A percentile compares a stretch with the other conserved stretches of the same genome.
These are phyloP conservation scores for Pseudogymnoascus sp. DNA, from an alignment of 2,329 filamentous ascomycete genomes.

Conservation along the genomic window DNA sequence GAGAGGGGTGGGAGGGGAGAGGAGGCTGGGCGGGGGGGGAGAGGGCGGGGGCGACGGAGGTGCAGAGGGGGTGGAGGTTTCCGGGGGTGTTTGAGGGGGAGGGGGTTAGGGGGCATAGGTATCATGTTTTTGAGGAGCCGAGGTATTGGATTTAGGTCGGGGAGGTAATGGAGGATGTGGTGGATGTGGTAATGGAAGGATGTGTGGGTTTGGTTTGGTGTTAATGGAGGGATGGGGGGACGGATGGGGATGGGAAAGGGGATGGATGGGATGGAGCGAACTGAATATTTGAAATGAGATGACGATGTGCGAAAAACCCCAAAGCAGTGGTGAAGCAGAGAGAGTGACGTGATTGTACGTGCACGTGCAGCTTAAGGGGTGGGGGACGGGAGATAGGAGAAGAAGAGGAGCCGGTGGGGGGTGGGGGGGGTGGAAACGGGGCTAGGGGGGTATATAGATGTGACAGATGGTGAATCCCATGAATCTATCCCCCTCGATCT, in stretches of 20 bases:
- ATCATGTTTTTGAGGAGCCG: constrained; percentile 93
- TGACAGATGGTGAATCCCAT: neutral
- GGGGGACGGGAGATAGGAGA: neutral
- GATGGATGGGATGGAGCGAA: neutral
- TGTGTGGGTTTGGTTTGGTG: neutral
- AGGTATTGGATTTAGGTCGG: constrained; percentile 46
- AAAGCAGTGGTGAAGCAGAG: neutral
- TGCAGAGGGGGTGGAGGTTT: constrained; percentile 73
- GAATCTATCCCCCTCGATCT: too few relatives aligned
- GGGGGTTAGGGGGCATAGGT: constrained; percentile 80
- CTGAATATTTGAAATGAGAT: neutral
- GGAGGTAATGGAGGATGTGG: neutral
- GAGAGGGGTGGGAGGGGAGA: constrained; percentile 32
- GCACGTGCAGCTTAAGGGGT: neutral
- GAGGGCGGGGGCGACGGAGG: constrained; percentile 58
- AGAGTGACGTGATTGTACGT: neutral
- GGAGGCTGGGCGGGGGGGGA: constrained; percentile 43
- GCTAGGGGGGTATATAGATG: neutral
- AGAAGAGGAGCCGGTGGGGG: neutral
- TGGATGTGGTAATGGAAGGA: neutral
- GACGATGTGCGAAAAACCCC: neutral
- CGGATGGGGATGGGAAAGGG: neutral
- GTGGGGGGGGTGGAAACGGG: neutral
- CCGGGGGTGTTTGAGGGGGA: constrained; percentile 74
- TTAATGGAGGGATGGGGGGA: neutral